Base-by-base conservation (phyloP, 352 stramenopile species). In the Phytopythium aichiense region DNA sequence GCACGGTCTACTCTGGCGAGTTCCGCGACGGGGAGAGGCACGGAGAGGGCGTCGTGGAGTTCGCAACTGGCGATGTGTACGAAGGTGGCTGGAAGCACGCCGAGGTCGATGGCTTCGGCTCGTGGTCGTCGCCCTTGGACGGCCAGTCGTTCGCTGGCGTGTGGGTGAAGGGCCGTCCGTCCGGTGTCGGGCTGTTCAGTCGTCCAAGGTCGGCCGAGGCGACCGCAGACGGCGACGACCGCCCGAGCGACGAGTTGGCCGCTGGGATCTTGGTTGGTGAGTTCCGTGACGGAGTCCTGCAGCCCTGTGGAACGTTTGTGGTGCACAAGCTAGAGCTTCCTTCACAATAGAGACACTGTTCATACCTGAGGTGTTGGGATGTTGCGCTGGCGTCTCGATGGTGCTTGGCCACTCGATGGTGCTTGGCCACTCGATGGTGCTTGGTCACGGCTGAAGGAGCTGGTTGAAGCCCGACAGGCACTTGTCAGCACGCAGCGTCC, bases 51-150 rank as follows among this genome's bases (percentile, higher is more conserved):
- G 73, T 85, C 0, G 54, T 92, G 15, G 74, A 64, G 12, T 78
- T 90, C n/a, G 57, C 73, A 2, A 78, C 73, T 3, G 83, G 81
- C 15, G 85, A 89, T 58, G 54, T 77, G 2, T 94, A 84, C 49
- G 85, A 94, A 69, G 85, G 83, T 33, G 73, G 77, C 50, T 94
- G 83, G 85, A 18, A 60, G 12, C 61, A 63, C 4, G 76, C 79
- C 53, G 63, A 72, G 33, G 71, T 88, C 43, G 62, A 82, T 18
- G 85, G 85, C 23, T 89, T 84, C 60, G 85, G 85, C n/a, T 76
- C 73, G 40, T 92, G 80, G 78, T 75, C 70, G 30, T 73, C 72
- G 7, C 66, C 20, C 68, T 78, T 38, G 76, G 78, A 13, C 66
- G 64, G 9, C 53, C 53, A 48, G 33, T 48, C 66, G 15, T 92